Evolutionary conservation across 2,329 filamentous ascomycete genomes (phyloP).

Genomic region (Paracoccidioides lutzii): DNA sequence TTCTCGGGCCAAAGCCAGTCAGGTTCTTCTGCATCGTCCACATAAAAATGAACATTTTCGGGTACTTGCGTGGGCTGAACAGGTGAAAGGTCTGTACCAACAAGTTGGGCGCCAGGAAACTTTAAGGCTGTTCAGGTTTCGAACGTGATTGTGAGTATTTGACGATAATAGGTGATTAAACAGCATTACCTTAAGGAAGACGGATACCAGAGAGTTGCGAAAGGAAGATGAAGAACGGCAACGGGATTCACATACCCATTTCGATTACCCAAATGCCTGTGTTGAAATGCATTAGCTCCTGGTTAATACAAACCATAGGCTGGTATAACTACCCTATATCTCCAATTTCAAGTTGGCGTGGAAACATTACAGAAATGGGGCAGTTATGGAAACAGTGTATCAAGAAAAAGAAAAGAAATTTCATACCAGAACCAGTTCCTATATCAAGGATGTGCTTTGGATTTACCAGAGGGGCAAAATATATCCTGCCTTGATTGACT

Average conservation of each 20-base stretch:
- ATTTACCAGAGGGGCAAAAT: constrained; percentile 35
- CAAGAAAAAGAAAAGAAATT: too few species aligned
- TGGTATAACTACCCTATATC: too few species aligned
- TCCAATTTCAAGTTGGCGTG: too few species aligned
- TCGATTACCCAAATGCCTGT: constrained; percentile 53
- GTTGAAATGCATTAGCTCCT: neutral
- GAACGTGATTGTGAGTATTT: constrained; percentile 46
- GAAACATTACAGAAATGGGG: too few species aligned
- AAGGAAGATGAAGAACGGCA: constrained; percentile 39
- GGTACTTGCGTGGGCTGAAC: constrained; percentile 55
- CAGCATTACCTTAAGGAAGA: constrained; percentile 65
- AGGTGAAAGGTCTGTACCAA: constrained; percentile 45
- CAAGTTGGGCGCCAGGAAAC: neutral
- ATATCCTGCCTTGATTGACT: constrained; percentile 33
- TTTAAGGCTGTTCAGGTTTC: constrained; percentile 14
- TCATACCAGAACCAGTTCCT: constrained; percentile 42
- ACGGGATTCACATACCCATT: constrained; percentile 36
- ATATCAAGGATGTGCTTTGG: constrained; percentile 42
- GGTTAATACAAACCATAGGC: too few species aligned
- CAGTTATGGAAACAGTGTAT: too few species aligned
- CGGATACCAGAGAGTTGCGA: constrained; percentile 51
- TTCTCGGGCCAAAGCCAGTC: constrained; percentile 44
- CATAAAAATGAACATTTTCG: constrained; percentile 58
- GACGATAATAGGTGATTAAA: constrained; percentile 54
- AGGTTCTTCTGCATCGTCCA: constrained; percentile 52